These are phyloP conservation scores for Fibroporia radiculosa DNA, from an alignment of 768 basidiomycete species.

Conservation along the genomic window DNA sequence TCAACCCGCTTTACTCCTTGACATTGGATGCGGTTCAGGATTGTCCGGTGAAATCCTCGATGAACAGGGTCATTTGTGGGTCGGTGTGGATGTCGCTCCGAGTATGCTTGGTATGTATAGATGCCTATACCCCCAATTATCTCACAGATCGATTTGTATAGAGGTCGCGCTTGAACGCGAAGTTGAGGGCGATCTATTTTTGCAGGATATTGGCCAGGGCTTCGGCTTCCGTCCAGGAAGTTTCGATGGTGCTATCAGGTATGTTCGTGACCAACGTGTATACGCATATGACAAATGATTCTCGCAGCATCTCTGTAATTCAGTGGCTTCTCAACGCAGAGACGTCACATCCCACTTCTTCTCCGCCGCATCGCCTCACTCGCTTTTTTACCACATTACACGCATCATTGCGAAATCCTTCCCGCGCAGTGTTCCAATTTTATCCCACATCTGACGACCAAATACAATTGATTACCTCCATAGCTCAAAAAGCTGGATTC, in stretches of 20 bases:
- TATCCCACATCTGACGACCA: slow-evolving; percentile 98
- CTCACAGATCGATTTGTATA: slow-evolving; percentile 21
- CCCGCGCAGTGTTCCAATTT: slow-evolving; percentile 85
- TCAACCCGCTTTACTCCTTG: slow-evolving; percentile 79
- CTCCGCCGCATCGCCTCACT: slow-evolving; percentile 75
- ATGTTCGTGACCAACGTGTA: slow-evolving; percentile 7
- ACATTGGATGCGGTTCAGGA: slow-evolving; percentile 97
- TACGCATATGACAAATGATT: not conserved
- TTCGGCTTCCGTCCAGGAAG: slow-evolving; percentile 95
- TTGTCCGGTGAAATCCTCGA: slow-evolving; percentile 94
- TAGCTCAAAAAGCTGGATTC: slow-evolving; percentile 92
- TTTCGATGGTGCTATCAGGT: slow-evolving; percentile 98
- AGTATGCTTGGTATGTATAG: slow-evolving; percentile 83
- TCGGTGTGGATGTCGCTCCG: slow-evolving; percentile 90
- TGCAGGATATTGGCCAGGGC: slow-evolving; percentile 97
- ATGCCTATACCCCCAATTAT: not conserved
- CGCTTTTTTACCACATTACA: slow-evolving; percentile 93
- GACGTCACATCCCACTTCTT: slow-evolving; percentile 81
- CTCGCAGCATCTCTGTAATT: slow-evolving; percentile 84
- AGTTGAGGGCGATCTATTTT: slow-evolving; percentile 91
- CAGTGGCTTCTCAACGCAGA: slow-evolving; percentile 99
- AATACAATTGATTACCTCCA: slow-evolving; percentile 87
- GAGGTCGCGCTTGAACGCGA: slow-evolving; percentile 95
- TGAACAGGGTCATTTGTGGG: slow-evolving; percentile 90
- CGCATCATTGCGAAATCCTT: slow-evolving; percentile 77